Conservation (phyloP, 2,329 filamentous ascomycete genomes). For the Amauroascus niger region DNA sequence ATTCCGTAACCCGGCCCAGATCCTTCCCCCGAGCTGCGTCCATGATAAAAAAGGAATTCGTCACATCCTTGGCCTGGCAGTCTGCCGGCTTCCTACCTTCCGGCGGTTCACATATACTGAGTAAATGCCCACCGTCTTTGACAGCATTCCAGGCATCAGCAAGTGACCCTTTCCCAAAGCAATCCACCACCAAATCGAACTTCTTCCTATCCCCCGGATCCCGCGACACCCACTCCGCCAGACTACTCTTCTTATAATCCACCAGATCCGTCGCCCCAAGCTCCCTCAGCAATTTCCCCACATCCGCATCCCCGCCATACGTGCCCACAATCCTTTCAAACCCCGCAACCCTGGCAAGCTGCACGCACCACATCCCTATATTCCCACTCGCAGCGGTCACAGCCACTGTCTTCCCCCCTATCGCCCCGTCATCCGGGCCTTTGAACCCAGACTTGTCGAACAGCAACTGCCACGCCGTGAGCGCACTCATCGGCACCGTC, state of each 20-base stretch:
- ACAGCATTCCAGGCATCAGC: slow-evolving; percentile 37
- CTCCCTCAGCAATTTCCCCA: slow-evolving; percentile 28
- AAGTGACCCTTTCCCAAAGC: slow-evolving; percentile 31
- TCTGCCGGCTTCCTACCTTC: slow-evolving; percentile 22
- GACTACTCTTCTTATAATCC: slow-evolving; percentile 28
- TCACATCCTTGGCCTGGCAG: slow-evolving; percentile 22
- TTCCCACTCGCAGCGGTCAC: slow-evolving; percentile 39
- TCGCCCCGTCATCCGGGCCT: slow-evolving; percentile 13
- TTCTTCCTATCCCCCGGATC: slow-evolving; percentile 21
- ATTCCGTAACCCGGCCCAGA: slow-evolving; percentile 30
- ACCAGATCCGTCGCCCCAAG: slow-evolving; percentile 37
- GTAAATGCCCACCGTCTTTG: slow-evolving; percentile 23
- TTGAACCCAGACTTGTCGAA: slow-evolving; percentile 30
- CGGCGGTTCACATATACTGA: slow-evolving; percentile 9
- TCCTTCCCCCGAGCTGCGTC: slow-evolving; percentile 28
- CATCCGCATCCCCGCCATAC: slow-evolving; percentile 30
- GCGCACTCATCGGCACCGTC: slow-evolving; percentile 30
- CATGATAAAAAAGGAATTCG: slow-evolving; percentile 38
- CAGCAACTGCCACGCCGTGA: slow-evolving; percentile 39
- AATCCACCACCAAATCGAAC: slow-evolving; percentile 40
- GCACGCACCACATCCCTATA: slow-evolving; percentile 38
- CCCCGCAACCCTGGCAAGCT: slow-evolving; percentile 26
- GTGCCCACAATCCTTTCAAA: slow-evolving; percentile 33
- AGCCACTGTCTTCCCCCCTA: slow-evolving; percentile 30
- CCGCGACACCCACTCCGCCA: slow-evolving; percentile 26